These are phyloP conservation scores for Psilocybe tampanensis DNA, from an alignment of 768 basidiomycete species.

Conservation along the genomic window DNA sequence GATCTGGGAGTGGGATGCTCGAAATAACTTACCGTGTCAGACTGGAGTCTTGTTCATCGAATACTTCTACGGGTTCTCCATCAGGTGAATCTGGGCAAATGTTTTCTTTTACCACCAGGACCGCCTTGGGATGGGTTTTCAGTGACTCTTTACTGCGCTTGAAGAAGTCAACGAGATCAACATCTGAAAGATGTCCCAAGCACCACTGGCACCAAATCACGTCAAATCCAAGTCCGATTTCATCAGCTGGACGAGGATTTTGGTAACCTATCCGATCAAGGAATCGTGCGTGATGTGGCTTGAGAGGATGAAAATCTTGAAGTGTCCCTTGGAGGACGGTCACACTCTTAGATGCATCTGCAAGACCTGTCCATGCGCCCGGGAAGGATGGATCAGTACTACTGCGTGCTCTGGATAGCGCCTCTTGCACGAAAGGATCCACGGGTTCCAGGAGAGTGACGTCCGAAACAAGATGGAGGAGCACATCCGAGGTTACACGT, in stretches of 20 bases:
- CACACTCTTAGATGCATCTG: slow-evolving; percentile 65
- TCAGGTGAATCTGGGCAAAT: slow-evolving; percentile 61
- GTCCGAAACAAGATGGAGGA: slow-evolving; percentile 86
- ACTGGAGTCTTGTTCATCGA: slow-evolving; percentile 89
- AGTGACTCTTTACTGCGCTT: slow-evolving; percentile 62
- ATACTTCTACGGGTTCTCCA: slow-evolving; percentile 53
- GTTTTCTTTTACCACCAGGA: slow-evolving; percentile 94
- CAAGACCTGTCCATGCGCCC: slow-evolving; percentile 67
- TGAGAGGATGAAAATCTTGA: slow-evolving; percentile 78
- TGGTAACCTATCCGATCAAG: slow-evolving; percentile 71
- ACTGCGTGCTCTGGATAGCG: slow-evolving; percentile 43
- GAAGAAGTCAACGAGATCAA: slow-evolving; percentile 79
- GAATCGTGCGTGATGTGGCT: slow-evolving; percentile 45
- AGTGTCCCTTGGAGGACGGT: slow-evolving; percentile 80
- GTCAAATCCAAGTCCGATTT: slow-evolving; percentile 74
- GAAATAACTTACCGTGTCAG: slow-evolving; percentile 67
- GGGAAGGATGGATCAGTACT: slow-evolving; percentile 31
- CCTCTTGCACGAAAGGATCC: slow-evolving; percentile 72
- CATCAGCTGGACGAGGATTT: slow-evolving; percentile 42
- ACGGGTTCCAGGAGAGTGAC: slow-evolving; percentile 93
- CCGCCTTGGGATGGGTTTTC: slow-evolving; percentile 42
- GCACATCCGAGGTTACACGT: slow-evolving; percentile 84
- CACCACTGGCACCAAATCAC: slow-evolving; percentile 99
- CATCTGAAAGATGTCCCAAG: slow-evolving; percentile 80
- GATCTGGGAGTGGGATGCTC: background rate